Evolutionary conservation across 2,329 filamentous ascomycete species (phyloP), one percentile per base, ranked within the genome.

Genomic region (Fusarium guadeloupense): DNA sequence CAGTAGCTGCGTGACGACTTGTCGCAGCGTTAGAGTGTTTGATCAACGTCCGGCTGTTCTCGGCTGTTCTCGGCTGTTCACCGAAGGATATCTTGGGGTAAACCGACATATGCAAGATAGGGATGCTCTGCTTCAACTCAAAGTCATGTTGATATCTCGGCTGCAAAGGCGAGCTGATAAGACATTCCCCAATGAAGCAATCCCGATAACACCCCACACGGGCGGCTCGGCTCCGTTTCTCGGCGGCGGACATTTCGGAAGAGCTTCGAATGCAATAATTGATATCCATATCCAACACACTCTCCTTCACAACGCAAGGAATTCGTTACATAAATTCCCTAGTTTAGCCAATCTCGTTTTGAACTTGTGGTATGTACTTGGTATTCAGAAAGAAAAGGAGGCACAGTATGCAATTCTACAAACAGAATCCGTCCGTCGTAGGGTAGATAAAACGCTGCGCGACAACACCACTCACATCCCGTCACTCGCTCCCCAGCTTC

Each of bases 141-240:
- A 14, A 9, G 23, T 23, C 52, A 38, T 23, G 33, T 33, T 37
- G 41, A 30, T n/a, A 28, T 12, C 25, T 9, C n/a, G n/a, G 9
- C 30, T 17, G 40, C 23, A 38, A 23, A 28, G 52, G 49, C 41
- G 43, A 26, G 46, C 41, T 20, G 49, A 56, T 52, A 59, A 59
- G 39, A 4, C 5, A 28, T 34, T 34, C 17, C 48, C 40, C 10
- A 42, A 58, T 43, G 13, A 20, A 37, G 43, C 2, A 40, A 51
- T 51, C 28, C 62, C 50, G 62, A 59, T 57, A 62, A 53, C 34
- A 42, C 46, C 38, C n/a, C n/a, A n/a, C n/a, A n/a, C n/a, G n/a
- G n/a, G n/a, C 65, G 46, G 41, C 51, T 23, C 35, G 26, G n/a
- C 52, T 64, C 50, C 49, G 54, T 52, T 30, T 48, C 26, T 51